Percentiles rank a stretch among this genome's conserved stretches.
phyloP scores from a whole-genome alignment of 495 filamentous ascomycete species.

The Margaritispora aquatica region DNA sequence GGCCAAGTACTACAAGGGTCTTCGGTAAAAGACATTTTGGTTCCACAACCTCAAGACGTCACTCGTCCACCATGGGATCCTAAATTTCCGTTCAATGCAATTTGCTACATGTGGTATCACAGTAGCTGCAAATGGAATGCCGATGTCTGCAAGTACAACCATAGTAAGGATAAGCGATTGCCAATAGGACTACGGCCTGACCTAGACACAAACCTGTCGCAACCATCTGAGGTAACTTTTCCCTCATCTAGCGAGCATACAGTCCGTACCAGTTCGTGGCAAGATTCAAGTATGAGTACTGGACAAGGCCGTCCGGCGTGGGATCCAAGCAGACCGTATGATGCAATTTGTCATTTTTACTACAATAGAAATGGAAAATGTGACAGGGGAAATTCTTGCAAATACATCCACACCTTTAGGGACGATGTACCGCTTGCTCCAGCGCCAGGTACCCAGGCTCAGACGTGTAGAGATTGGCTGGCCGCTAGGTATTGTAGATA shows the following conservation, averaged over 20 bases:
- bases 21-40: neutral
- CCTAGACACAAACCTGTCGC: too few relatives aligned
- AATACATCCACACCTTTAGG: slow-evolving; percentile 2
- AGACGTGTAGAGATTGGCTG: neutral
- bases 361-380: neutral
- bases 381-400: neutral
- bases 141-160: slow-evolving; percentile 1
- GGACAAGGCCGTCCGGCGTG: neutral
- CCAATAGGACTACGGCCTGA: too few relatives aligned
- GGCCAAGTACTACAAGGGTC: neutral
- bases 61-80: slow-evolving; percentile 7
- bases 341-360: neutral
- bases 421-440: neutral
- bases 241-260: slow-evolving; percentile 7
- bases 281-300: neutral
- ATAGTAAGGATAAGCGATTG: neutral
- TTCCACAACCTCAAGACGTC: neutral
- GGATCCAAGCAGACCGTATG: neutral
- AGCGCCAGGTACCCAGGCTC: neutral
- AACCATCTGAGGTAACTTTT: too few relatives aligned
- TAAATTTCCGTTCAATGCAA: slow-evolving; percentile 5
- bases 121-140: neutral
- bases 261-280: neutral
- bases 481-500: neutral
- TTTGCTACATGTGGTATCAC: slow-evolving; percentile 8